Evolutionary conservation across 2,329 filamentous ascomycete genomes (phyloP).

Genomic region (Ascochyta koolunga): DNA sequence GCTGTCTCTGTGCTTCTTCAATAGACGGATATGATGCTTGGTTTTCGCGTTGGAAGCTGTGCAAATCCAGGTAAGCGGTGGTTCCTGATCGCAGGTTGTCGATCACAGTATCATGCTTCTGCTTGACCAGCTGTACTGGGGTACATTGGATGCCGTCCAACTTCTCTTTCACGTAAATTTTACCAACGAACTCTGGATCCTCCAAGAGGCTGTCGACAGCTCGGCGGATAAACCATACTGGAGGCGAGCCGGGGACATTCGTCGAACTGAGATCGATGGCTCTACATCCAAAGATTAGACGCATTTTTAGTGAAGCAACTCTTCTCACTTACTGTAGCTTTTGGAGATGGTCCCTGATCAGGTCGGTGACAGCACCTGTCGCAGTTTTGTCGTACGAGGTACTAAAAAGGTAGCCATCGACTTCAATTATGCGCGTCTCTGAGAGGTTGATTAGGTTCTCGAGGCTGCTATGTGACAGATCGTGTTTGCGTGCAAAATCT

Average conservation of each 20-base stretch:
- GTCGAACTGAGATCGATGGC: constrained; percentile 20
- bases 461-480: constrained; percentile 33
- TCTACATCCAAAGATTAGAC: constrained; percentile 16
- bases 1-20: constrained; percentile 20
- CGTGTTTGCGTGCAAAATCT: constrained; percentile 25
- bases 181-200: constrained; percentile 10
- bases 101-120: constrained; percentile 25
- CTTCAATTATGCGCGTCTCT: constrained; percentile 18
- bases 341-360: constrained; percentile 18
- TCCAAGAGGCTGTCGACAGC: constrained; percentile 18
- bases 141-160: constrained; percentile 24
- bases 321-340: constrained; percentile 22
- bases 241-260: constrained; percentile 29
- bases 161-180: constrained; percentile 23
- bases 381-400: constrained; percentile 21
- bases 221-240: constrained; percentile 30
- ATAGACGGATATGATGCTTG: constrained; percentile 22
- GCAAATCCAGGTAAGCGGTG: constrained; percentile 29
- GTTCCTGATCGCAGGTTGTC: constrained; percentile 27
- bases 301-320: not conserved
- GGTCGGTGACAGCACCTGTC: constrained; percentile 8
- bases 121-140: constrained; percentile 28
- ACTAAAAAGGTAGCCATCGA: constrained; percentile 27
- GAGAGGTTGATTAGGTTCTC: constrained; percentile 23
- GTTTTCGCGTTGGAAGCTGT: constrained; percentile 22